Conservation (phyloP, 495 filamentous ascomycete species). For the Xylaria sp. region DNA sequence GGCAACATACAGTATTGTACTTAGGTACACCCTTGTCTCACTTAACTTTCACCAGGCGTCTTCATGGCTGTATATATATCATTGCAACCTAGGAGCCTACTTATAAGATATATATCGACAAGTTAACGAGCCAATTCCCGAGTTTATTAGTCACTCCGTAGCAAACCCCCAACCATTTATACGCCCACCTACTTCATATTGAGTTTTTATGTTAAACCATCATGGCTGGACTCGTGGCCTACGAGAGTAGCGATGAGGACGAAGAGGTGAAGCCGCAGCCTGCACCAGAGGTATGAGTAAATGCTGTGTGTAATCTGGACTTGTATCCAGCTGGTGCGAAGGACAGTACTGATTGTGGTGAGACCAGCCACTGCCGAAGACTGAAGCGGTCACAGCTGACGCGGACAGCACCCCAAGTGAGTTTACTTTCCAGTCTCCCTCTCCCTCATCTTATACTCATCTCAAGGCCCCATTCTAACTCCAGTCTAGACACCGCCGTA, state of each 20-base stretch:
- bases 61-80: not conserved
- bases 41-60: conserved; percentile 5
- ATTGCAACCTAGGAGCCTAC: not conserved
- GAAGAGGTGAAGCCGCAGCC: conserved; percentile 50
- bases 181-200: not conserved
- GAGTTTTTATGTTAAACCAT: not conserved
- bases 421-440: conserved; percentile 21
- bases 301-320: conserved; percentile 20
- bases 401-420: conserved; percentile 29
- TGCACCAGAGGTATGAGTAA: conserved; percentile 41
- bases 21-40: not conserved
- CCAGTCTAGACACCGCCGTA: conserved; percentile 23
- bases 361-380: conserved; percentile 42
- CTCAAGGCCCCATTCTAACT: conserved; percentile 23
- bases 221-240: conserved; percentile 74
- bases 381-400: conserved; percentile 30
- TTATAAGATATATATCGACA: not conserved
- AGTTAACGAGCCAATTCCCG: not conserved
- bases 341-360: conserved; percentile 43
- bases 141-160: not conserved
- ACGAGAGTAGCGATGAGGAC: conserved; percentile 83
- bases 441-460: conserved; percentile 38
- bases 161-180: not conserved
- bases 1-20: no score
- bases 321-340: conserved; percentile 16